A percentile compares a stretch with the other conserved stretches of the same genome.
phyloP scores from a whole-genome alignment of 352 stramenopile genomes.

The Globisporangium radiosum region DNA sequence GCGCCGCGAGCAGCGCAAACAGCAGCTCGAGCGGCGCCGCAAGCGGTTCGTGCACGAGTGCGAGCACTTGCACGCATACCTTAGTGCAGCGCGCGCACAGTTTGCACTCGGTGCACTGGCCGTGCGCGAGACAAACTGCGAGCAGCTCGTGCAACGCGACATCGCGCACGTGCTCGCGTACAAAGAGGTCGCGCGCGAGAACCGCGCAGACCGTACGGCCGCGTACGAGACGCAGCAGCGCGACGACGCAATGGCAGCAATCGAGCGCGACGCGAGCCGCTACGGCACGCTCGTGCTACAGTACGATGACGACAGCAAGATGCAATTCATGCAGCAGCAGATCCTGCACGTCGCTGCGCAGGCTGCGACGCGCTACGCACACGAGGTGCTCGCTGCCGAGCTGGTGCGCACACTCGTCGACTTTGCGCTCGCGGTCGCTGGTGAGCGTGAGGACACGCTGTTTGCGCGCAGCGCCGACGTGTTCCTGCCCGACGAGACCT shows the following conservation, averaged over 20 bases:
- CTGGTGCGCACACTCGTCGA: slow-evolving; percentile 48
- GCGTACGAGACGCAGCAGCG: slow-evolving; percentile 48
- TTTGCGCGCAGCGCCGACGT: slow-evolving; percentile 22
- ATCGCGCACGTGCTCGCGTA: slow-evolving; percentile 53
- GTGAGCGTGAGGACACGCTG: slow-evolving; percentile 39
- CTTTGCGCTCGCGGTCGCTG: slow-evolving; percentile 48
- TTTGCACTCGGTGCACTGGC: slow-evolving; percentile 35
- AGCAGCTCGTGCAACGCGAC: slow-evolving; percentile 28
- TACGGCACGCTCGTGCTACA: slow-evolving; percentile 50
- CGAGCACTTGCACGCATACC: slow-evolving; percentile 19
- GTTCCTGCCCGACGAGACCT: slow-evolving; percentile 42
- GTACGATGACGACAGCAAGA: slow-evolving; percentile 57
- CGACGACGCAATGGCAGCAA: slow-evolving; percentile 28
- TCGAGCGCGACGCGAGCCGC: slow-evolving; percentile 44
- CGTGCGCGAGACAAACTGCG: slow-evolving; percentile 38
- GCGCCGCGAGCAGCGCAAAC: slow-evolving; percentile 46
- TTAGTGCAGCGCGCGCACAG: slow-evolving; percentile 19
- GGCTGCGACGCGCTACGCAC: slow-evolving; percentile 31
- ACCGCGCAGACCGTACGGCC: slow-evolving; percentile 36
- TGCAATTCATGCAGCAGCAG: slow-evolving; percentile 31
- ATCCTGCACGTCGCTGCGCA: slow-evolving; percentile 25
- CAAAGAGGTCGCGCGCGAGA: slow-evolving; percentile 62
- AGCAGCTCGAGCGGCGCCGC: slow-evolving; percentile 34
- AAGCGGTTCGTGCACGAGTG: slow-evolving; percentile 65
- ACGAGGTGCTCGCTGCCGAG: slow-evolving; percentile 28